Base-by-base conservation (phyloP, 1,284 basidiomycete species). In the Entoloma clypeatum region DNA sequence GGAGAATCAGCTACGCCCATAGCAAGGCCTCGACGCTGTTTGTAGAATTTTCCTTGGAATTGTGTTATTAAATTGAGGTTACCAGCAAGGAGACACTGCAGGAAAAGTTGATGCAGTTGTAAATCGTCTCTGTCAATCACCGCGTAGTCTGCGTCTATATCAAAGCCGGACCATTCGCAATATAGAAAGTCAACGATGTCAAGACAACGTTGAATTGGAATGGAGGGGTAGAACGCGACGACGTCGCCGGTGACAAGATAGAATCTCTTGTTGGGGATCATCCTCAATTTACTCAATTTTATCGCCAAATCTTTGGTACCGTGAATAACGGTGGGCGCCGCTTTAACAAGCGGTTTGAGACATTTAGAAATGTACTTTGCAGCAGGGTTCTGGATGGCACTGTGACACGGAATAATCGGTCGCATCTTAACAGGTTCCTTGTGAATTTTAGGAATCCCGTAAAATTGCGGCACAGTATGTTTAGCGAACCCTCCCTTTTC, bases 361-460 rank as follows among this genome's bases (percentile, higher is more conserved):
- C 41, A 47, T 53, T 61, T 60, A 31, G 43, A 48, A 16, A 59
- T 43, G 37, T 51, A 58, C 41, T 64, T 64, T 1, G 60, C 61
- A 7, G 55, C 52, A 4, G 63, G 63, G 29, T 58, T 59, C 45
- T 57, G 55, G 5, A 60, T 44, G 5, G 58, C 57, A 9, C 43
- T 50, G 38, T 65, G 63, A 41, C 61, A 63, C 0, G 62, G 62
- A 16, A 65, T 51, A 10, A 65, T 67, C 0, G 60, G 64, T 7
- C 59, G 27, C 41, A 59, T 55, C 45, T 60, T 59, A 11, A 53
- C 45, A 0, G 63, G 63, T 36, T 54, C 42, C 45, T 65, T 65
- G 51, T 65, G 63, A 0, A 65, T 64, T 48, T 65, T 65, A 29
- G 63, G 63, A 25, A 63, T 61, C 0, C 56, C 56, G 44, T 64